These are phyloP conservation scores for Solanum ahanhuiri DNA, from an alignment of 257 asterid species.

Conservation along the genomic window DNA sequence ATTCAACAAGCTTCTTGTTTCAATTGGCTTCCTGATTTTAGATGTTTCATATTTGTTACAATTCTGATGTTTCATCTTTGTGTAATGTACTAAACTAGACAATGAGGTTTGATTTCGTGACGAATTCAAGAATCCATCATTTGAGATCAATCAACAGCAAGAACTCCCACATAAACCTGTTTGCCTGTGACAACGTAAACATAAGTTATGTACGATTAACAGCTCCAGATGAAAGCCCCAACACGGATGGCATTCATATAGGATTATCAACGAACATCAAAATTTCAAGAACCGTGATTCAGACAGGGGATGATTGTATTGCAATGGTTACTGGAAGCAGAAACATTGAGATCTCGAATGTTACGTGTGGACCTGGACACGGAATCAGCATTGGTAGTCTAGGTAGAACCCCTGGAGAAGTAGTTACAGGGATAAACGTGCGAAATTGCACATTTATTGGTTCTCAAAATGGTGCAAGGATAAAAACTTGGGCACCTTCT, in stretches of 20 bases:
- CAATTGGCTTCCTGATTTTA: not conserved
- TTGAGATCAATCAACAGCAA: slow-evolving; percentile 62
- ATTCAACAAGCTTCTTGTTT: no score
- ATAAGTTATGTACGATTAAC: slow-evolving; percentile 25
- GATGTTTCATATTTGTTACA: not conserved
- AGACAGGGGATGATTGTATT: slow-evolving; percentile 69
- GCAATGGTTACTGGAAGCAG: slow-evolving; percentile 52
- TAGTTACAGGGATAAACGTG: slow-evolving; percentile 26
- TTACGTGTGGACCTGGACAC: slow-evolving; percentile 67
- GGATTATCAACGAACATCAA: slow-evolving; percentile 35
- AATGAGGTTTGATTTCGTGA: slow-evolving; percentile 54
- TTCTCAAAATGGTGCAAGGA: slow-evolving; percentile 55
- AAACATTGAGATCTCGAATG: slow-evolving; percentile 24
- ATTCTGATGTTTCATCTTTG: not conserved
- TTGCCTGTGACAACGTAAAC: slow-evolving; percentile 37
- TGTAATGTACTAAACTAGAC: slow-evolving; percentile 13
- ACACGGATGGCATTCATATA: slow-evolving; percentile 63
- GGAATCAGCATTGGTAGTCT: slow-evolving; percentile 72
- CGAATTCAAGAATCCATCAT: slow-evolving; percentile 28
- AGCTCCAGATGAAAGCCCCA: slow-evolving; percentile 59
- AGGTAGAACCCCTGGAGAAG: slow-evolving; percentile 24
- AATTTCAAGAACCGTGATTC: slow-evolving; percentile 21
- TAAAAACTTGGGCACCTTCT: slow-evolving; percentile 63
- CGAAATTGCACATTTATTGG: slow-evolving; percentile 30
- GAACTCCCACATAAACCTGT: slow-evolving; percentile 44